Conservation (phyloP, 2,329 filamentous ascomycete genomes). For the Cadophora sp. region DNA sequence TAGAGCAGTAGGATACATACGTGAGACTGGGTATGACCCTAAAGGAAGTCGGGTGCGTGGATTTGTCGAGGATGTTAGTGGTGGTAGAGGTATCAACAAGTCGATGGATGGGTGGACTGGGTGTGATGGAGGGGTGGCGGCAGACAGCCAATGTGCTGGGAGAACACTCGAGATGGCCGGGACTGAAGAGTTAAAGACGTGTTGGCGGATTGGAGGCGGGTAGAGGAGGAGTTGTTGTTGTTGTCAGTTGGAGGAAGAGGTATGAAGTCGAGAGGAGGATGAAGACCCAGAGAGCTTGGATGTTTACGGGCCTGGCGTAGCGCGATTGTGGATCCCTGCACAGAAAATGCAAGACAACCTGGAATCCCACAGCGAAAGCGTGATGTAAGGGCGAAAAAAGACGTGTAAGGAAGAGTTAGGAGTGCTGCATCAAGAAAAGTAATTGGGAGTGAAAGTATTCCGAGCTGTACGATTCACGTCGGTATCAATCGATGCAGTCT, state of each 20-base stretch:
- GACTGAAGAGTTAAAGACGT: conserved; percentile 29
- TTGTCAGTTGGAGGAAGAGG: conserved; percentile 17
- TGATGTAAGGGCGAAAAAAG: conserved; percentile 19
- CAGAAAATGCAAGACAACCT: conserved; percentile 16
- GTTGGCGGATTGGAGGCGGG: conserved; percentile 37
- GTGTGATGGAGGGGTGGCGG: conserved; percentile 17
- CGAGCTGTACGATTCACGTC: background rate
- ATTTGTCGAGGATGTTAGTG: conserved; percentile 28
- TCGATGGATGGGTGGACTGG: conserved; percentile 31
- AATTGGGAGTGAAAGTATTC: background rate
- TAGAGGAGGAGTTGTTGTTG: conserved; percentile 21
- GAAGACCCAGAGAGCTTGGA: conserved; percentile 7
- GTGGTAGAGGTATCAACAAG: conserved; percentile 39
- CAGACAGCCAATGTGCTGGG: conserved; percentile 32
- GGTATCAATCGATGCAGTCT: background rate
- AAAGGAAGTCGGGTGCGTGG: conserved; percentile 18
- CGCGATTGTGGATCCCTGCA: conserved; percentile 23
- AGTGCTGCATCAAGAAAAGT: background rate
- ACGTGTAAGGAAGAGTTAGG: conserved; percentile 10
- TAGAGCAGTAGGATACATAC: conserved; percentile 35
- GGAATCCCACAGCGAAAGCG: conserved; percentile 3
- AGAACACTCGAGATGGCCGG: conserved; percentile 27
- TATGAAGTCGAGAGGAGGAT: conserved; percentile 16
- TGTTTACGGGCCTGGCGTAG: conserved; percentile 19
- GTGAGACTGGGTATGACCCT: conserved; percentile 27